phyloP scores from a whole-genome alignment of 345 rosid genomes.

The Citrus maxima region DNA sequence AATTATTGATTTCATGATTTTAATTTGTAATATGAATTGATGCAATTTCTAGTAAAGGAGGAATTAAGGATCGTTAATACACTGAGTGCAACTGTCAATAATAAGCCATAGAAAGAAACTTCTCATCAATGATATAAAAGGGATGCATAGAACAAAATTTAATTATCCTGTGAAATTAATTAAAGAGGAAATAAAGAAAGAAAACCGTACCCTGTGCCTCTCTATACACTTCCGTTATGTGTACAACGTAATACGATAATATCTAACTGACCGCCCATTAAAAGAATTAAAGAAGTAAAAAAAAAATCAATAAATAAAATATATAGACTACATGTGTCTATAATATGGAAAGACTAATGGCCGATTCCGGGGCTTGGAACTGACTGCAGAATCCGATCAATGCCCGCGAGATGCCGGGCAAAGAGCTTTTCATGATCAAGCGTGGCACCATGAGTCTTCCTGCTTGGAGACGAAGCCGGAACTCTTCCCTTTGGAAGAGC shows the following conservation, averaged over 20 bases:
- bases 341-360: constrained; percentile 25
- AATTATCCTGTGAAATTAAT: neutral
- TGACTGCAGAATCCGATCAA: constrained; percentile 62
- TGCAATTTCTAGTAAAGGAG: neutral
- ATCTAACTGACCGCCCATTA: neutral
- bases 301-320: too few relatives aligned
- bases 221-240: constrained; percentile 6
- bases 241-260: neutral
- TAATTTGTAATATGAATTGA: too few relatives aligned
- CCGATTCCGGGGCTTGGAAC: constrained; percentile 94
- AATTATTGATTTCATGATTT: too few relatives aligned
- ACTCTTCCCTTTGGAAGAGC: constrained; percentile 64
- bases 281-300: neutral
- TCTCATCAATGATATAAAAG: neutral
- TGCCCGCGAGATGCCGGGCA: constrained; percentile 50
- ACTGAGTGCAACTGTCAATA: too few relatives aligned
- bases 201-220: neutral
- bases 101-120: neutral
- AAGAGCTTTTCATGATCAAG: constrained; percentile 47
- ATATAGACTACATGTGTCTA: neutral
- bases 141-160: constrained; percentile 8
- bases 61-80: neutral
- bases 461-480: constrained; percentile 63
- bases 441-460: constrained; percentile 57
- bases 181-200: neutral